Percentiles rank a stretch among this genome's conserved stretches.
Conservation (phyloP, 2,329 filamentous ascomycete genomes). For the Pestalotiopsis sp. region DNA sequence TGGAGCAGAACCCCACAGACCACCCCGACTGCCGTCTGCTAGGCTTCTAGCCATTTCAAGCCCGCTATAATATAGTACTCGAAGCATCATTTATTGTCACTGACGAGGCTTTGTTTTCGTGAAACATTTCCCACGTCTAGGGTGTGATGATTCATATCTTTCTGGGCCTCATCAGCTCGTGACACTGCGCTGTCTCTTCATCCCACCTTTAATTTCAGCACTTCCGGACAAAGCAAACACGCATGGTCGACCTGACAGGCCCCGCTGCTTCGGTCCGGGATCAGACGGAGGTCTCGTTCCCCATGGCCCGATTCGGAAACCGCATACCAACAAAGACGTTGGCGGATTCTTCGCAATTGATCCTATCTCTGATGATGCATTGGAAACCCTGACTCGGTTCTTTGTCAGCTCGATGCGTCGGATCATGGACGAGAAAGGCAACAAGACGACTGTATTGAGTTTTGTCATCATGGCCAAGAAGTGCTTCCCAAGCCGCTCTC, state of each 20-base stretch:
- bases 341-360: background rate
- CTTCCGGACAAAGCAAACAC: background rate
- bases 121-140: too few species aligned
- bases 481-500: background rate
- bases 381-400: background rate
- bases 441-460: background rate
- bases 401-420: background rate
- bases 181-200: too few species aligned
- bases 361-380: background rate
- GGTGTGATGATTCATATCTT: background rate
- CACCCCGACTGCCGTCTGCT: background rate
- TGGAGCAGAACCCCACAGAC: background rate
- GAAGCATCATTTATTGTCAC: too few species aligned
- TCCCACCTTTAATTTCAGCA: background rate
- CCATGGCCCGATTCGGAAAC: slow-evolving; percentile 8
- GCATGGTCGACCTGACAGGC: background rate
- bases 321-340: background rate
- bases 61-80: too few species aligned
- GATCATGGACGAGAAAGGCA: background rate
- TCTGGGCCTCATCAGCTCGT: background rate
- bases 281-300: slow-evolving; percentile 9
- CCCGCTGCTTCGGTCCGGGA: slow-evolving; percentile 9
- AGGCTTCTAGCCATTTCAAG: too few species aligned
- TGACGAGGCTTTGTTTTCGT: too few species aligned
- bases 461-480: background rate